Evolutionary conservation across 2,329 filamentous ascomycete genomes (phyloP), one percentile per base, ranked within the genome.

Genomic region (Ilyonectria destructans): DNA sequence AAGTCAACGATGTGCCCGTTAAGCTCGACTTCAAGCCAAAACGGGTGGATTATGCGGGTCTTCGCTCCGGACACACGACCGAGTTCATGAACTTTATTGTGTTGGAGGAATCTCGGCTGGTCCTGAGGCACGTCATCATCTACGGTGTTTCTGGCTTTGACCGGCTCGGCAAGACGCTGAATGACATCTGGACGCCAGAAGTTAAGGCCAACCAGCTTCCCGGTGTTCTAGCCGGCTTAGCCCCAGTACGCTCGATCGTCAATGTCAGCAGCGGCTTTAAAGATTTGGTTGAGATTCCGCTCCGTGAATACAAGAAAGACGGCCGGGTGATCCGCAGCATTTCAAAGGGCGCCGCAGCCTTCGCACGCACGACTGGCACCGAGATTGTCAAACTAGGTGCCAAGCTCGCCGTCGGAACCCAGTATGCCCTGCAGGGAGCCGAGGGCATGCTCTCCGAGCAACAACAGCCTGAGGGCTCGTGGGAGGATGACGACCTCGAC

Each of bases 61-160:
- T 99, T 4, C 91, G 95, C 29, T 98, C 96, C 1, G 96, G 96
- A 2, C 94, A 94, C 72, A 98, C 96, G 0, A 97, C 94, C 0
- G 96, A 99, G 80, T 97, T 99, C 77, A 98, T 98, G 95, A 99
- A 99, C 80, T 98, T 99, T 79, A 88, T 99, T 71, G 93, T 96
- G 15, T 88, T 99, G 1, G 96, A 99, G 74, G 92, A 93, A 71
- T 91, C 96, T 2, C 91, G 96, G 68, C 93, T 99, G 87, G 89
- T 92, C 7, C 87, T 99, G 60, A 90, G 93, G 13, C 95, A 96
- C 78, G 93, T 93, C 29, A 98, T 99, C 73, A 90, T 98, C 40
- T 98, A 98, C 74, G 96, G 97, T 31, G 89, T 97, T 1, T 91
- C 91, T 8, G 96, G 96, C 0, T 98, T 98, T 74, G 95, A 98